Percentiles rank a stretch among this genome's conserved stretches.
phyloP scores from a whole-genome alignment of 768 basidiomycete genomes.

The Pisolithus albus region DNA sequence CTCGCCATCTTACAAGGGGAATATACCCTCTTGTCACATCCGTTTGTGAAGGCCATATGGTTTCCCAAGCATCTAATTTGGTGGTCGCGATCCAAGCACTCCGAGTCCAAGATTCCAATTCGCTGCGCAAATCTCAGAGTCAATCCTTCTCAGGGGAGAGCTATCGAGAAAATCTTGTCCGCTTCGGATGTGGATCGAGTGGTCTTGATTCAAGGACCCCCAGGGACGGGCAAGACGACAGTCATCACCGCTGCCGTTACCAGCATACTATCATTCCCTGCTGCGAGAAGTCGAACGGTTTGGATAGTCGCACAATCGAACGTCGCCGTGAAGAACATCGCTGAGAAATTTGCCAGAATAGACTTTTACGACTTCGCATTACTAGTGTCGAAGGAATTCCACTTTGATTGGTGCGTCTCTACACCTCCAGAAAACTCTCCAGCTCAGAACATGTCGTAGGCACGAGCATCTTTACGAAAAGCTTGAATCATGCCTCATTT shows the following conservation, averaged over 20 bases:
- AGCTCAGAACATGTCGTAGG: conserved; percentile 22
- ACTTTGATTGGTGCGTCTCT: conserved; percentile 36
- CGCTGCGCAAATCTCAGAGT: background rate
- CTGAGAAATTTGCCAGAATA: conserved; percentile 34
- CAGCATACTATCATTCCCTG: conserved; percentile 34
- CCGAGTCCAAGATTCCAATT: background rate
- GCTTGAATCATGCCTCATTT: too few relatives aligned
- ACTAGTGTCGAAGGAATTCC: conserved; percentile 40
- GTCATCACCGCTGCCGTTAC: conserved; percentile 34
- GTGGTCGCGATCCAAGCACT: conserved; percentile 10
- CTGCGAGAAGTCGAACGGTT: conserved; percentile 28
- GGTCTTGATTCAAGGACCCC: conserved; percentile 22
- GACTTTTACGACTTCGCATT: conserved; percentile 31
- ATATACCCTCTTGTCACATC: conserved; percentile 12
- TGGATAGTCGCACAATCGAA: conserved; percentile 8
- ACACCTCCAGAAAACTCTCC: background rate
- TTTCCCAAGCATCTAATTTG: conserved; percentile 11
- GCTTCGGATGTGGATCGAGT: conserved; percentile 13
- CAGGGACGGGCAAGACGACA: conserved; percentile 29
- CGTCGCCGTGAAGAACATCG: conserved; percentile 50
- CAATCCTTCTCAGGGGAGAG: conserved; percentile 22
- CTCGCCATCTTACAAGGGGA: conserved; percentile 15
- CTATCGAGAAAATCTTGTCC: conserved; percentile 26
- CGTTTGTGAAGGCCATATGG: conserved; percentile 26
- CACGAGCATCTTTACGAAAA: conserved; percentile 43